These are phyloP conservation scores for Ophiostoma himal-ulmi DNA, from an alignment of 2,329 filamentous ascomycete genomes.

Conservation along the genomic window DNA sequence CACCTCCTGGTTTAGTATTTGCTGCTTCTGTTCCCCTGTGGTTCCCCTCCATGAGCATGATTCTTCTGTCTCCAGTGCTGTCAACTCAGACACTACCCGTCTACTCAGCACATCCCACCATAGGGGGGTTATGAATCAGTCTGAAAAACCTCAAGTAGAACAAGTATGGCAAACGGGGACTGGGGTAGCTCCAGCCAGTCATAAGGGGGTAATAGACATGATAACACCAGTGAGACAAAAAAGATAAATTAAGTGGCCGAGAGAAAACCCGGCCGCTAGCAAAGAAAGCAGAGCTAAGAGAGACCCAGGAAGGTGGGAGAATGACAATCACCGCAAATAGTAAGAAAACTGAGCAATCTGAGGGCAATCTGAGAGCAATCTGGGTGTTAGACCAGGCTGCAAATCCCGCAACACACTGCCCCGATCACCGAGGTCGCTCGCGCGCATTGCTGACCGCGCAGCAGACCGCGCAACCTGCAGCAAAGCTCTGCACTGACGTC, in stretches of 20 bases:
- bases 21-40: too few species aligned
- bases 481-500: slow-evolving; percentile 11
- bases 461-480: not conserved
- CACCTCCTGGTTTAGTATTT: too few species aligned
- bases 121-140: not conserved
- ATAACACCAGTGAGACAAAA: not conserved
- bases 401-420: slow-evolving; percentile 12
- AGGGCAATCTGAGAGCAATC: too few species aligned
- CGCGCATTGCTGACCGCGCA: not conserved
- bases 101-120: not conserved
- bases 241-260: not conserved
- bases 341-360: too few species aligned
- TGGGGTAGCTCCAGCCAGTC: slow-evolving; percentile 6
- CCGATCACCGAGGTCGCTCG: slow-evolving; percentile 12
- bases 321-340: not conserved
- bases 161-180: not conserved
- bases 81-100: not conserved
- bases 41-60: too few species aligned
- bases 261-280: slow-evolving; percentile 5
- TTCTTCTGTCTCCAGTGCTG: too few species aligned
- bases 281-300: not conserved
- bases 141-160: slow-evolving; percentile 10
- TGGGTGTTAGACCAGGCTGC: not conserved
- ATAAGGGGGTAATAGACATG: not conserved
- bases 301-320: slow-evolving; percentile 7